Evolutionary conservation across 192 early-diverging fungal genomes (phyloP), one percentile per base, ranked within the genome.

Genomic region (Paraglomus brasilianum): DNA sequence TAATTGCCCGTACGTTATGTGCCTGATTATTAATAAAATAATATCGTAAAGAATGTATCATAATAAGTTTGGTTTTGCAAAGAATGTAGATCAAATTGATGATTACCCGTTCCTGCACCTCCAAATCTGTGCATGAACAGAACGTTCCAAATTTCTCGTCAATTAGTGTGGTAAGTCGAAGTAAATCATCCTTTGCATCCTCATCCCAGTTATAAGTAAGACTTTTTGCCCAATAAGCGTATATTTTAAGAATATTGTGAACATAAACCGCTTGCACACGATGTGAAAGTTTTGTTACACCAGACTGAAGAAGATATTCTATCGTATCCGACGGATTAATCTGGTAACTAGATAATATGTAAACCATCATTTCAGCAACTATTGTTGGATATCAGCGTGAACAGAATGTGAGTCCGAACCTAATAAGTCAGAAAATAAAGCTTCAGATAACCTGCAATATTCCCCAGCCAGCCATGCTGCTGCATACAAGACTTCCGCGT

Each of bases 401-500:
- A n/a, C n/a, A n/a, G n/a, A n/a, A n/a, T n/a, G n/a, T n/a, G n/a
- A n/a, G n/a, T n/a, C n/a, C n/a, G n/a, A n/a, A n/a, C n/a, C n/a
- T n/a, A n/a, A n/a, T n/a, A n/a, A n/a, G n/a, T n/a, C n/a, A n/a
- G n/a, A n/a, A n/a, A n/a, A n/a, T 61, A 69, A 11, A 64, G 51
- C 52, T 65, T 71, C 10, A 66, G 42, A 14, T 55, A 86, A 82
- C 57, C 78, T 71, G 70, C 88, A 89, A 71, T 93, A 98, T 74
- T 97, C 97, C 53, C 95, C 94, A 45, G 88, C 79, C 36, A 97
- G 87, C 87, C 93, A 98, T 8, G 94, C 93, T 6, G 97, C 94
- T 38, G 91, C 94, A 41, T 86, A 85, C 15, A 98, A 69, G 0
- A 96, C 88, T 58, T 83, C 81, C 13, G 85, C 78, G 56, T 92